These are phyloP conservation scores for Nicotiana paniculata DNA, from an alignment of 257 asterid genomes.

Conservation along the genomic window DNA sequence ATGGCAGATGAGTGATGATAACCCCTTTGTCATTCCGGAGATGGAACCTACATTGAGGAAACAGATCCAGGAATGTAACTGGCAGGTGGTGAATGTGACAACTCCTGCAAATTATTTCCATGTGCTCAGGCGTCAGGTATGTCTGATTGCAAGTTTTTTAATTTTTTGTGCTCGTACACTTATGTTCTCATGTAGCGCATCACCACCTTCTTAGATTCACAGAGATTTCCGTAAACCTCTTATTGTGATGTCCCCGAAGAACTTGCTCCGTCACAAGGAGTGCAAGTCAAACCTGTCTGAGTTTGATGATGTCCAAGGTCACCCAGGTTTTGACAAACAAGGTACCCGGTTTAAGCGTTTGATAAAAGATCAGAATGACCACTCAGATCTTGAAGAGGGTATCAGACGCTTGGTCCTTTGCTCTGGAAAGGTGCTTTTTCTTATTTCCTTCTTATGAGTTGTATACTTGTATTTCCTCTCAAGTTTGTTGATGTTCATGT, in stretches of 20 bases:
- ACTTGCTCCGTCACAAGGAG: constrained; percentile 85
- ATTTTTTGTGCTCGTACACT: neutral
- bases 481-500: neutral
- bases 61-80: constrained; percentile 95
- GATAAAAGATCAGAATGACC: constrained; percentile 75
- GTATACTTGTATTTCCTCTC: neutral
- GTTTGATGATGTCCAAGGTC: constrained; percentile 95
- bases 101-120: constrained; percentile 99
- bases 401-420: constrained; percentile 78
- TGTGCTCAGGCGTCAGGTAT: constrained; percentile 94
- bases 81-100: constrained; percentile 98
- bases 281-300: constrained; percentile 85
- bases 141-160: constrained; percentile 13
- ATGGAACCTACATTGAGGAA: constrained; percentile 87
- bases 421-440: constrained; percentile 73
- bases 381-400: constrained; percentile 81
- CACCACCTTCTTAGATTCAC: constrained; percentile 48
- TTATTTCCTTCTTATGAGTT: neutral
- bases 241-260: constrained; percentile 92
- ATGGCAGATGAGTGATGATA: constrained; percentile 94
- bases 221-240: constrained; percentile 96
- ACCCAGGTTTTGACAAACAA: constrained; percentile 93
- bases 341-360: constrained; percentile 97
- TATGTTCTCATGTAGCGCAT: constrained; percentile 17
- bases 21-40: constrained; percentile 88